Conservation (phyloP, 768 basidiomycete species). For the Dendrothele bispora region DNA sequence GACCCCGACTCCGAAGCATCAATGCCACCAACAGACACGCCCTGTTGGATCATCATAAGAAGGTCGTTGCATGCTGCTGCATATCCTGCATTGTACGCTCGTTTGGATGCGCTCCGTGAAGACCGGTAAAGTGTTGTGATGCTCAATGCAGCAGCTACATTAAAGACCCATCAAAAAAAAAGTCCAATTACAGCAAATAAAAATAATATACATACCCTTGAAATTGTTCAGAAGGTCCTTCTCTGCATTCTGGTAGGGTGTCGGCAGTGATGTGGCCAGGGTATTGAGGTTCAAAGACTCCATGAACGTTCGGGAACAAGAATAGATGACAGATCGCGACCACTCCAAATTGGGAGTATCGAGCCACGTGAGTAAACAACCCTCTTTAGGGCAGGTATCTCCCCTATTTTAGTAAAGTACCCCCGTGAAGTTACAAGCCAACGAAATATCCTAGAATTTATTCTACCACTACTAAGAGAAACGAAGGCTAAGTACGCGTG, state of each 20-base stretch:
- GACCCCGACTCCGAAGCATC: conserved; percentile 34
- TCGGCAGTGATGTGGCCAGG: conserved; percentile 73
- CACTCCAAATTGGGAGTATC: too few species aligned
- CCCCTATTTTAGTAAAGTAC: too few species aligned
- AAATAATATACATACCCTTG: conserved; percentile 50
- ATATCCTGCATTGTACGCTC: conserved; percentile 81
- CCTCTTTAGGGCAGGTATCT: too few species aligned
- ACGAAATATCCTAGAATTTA: too few species aligned
- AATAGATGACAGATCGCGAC: too few species aligned
- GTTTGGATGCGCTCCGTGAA: conserved; percentile 72
- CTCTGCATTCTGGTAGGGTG: conserved; percentile 74
- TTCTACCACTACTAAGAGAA: too few species aligned
- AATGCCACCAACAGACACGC: conserved; percentile 63
- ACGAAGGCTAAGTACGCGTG: too few species aligned
- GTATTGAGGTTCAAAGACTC: conserved; percentile 80
- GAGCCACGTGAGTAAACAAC: too few species aligned
- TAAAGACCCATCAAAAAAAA: conserved; percentile 8
- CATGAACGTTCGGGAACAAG: too few species aligned
- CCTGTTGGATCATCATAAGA: conserved; percentile 80
- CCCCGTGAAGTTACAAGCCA: too few species aligned
- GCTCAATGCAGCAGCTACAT: conserved; percentile 75
- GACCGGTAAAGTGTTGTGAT: conserved; percentile 85
- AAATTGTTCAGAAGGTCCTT: conserved; percentile 81
- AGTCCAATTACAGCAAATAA: conserved; percentile 19
- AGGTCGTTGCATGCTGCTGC: conserved; percentile 79